A percentile compares a stretch with the other conserved stretches of the same genome.
Conservation (phyloP, 148 eudicot species). For the Chenopodium suecicum region DNA sequence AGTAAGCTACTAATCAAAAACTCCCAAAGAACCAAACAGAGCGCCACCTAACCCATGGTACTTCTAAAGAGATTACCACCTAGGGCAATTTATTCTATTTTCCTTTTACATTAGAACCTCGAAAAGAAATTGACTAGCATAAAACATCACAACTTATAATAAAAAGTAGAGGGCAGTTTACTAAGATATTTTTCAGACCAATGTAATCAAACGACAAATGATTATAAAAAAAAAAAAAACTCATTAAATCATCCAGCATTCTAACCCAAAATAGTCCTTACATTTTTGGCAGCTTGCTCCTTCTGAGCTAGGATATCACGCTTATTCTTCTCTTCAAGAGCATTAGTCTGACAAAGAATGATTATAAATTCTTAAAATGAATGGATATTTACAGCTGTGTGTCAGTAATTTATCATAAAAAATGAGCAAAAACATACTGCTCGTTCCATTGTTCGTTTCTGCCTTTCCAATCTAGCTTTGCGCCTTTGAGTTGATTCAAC, state of each 20-base stretch:
- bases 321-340: slow-evolving; percentile 90
- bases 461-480: slow-evolving; percentile 83
- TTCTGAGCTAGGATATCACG: slow-evolving; percentile 81
- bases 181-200: background rate
- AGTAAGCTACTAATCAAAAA: background rate
- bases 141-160: background rate
- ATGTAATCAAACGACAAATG: background rate
- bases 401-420: background rate
- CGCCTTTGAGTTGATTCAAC: slow-evolving; percentile 72
- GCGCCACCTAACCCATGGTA: background rate
- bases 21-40: background rate
- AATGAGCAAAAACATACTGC: slow-evolving; percentile 53
- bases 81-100: background rate
- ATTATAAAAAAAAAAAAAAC: background rate
- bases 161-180: background rate
- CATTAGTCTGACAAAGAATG: slow-evolving; percentile 63
- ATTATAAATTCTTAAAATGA: slow-evolving; percentile 11
- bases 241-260: background rate
- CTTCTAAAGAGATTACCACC: background rate
- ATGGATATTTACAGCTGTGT: background rate
- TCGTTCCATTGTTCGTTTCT: slow-evolving; percentile 77
- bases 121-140: background rate
- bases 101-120: background rate
- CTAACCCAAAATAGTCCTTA: slow-evolving; percentile 29
- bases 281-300: slow-evolving; percentile 93